Conservation (phyloP, 305 asterid genomes). For the Petunia hybrid region DNA sequence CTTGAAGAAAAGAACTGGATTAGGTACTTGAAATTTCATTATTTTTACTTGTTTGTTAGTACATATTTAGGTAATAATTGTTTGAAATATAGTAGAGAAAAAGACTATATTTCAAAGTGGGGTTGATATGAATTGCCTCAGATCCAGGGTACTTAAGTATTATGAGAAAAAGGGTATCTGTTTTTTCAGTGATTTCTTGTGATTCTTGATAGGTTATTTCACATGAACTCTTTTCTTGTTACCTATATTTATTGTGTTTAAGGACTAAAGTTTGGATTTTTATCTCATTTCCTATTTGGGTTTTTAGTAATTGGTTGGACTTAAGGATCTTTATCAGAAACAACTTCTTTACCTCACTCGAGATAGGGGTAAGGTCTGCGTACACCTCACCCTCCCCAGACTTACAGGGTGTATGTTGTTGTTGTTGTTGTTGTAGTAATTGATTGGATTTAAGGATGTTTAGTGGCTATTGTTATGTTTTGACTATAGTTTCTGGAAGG, state of each 20-base stretch:
- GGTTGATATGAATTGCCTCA: slow-evolving; percentile 65
- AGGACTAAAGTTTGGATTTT: slow-evolving; percentile 18
- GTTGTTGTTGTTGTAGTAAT: neutral
- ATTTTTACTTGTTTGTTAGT: neutral
- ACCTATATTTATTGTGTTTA: slow-evolving; percentile 45
- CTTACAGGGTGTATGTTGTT: too few relatives aligned
- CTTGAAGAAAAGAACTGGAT: neutral
- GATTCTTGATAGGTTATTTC: slow-evolving; percentile 58
- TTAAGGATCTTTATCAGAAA: slow-evolving; percentile 37
- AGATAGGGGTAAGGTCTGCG: too few relatives aligned
- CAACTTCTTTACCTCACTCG: too few relatives aligned
- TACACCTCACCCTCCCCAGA: too few relatives aligned
- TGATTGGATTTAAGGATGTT: slow-evolving; percentile 50
- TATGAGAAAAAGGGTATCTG: slow-evolving; percentile 45
- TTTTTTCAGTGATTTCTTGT: slow-evolving; percentile 71
- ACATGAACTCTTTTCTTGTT: slow-evolving; percentile 47
- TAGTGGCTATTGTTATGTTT: slow-evolving; percentile 40
- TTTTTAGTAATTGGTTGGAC: slow-evolving; percentile 41
- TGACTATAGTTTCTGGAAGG: slow-evolving; percentile 32
- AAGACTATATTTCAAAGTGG: slow-evolving; percentile 20
- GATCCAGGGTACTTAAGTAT: slow-evolving; percentile 75
- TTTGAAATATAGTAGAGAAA: slow-evolving; percentile 5
- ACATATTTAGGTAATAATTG: slow-evolving; percentile 23
- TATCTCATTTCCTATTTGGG: slow-evolving; percentile 14
- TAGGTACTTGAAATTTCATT: slow-evolving; percentile 18